Percentiles rank a stretch among this genome's conserved stretches.
Evolutionary conservation across 257 asterid genomes (phyloP).

Genomic region (Lantana camara): DNA sequence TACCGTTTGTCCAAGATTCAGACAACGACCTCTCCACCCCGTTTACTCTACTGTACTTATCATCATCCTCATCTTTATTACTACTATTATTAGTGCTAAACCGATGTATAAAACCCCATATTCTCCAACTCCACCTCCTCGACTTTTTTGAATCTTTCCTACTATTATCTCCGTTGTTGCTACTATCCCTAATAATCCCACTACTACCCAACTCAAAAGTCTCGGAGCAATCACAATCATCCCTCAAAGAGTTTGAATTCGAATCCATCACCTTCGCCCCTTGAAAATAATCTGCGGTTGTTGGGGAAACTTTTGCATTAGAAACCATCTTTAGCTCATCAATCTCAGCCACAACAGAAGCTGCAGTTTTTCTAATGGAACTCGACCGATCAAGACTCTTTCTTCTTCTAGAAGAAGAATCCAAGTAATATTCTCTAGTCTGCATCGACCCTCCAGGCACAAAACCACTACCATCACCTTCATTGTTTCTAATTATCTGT

Average conservation of each 20-base stretch:
- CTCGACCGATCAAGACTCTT: conserved; percentile 94
- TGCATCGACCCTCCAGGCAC: conserved; percentile 84
- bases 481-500: conserved; percentile 16
- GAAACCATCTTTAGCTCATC: conserved; percentile 68
- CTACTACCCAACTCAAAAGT: conserved; percentile 64
- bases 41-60: conserved; percentile 54
- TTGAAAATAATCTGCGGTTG: conserved; percentile 49
- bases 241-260: conserved; percentile 62
- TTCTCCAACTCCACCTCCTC: conserved; percentile 79
- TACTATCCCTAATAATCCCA: conserved; percentile 51
- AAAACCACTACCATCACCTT: conserved; percentile 39
- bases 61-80: conserved; percentile 64
- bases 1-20: conserved; percentile 59
- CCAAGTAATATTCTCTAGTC: conserved; percentile 83
- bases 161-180: conserved; percentile 54
- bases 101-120: conserved; percentile 73
- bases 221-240: conserved; percentile 72
- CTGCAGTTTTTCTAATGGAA: conserved; percentile 84
- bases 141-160: conserved; percentile 68
- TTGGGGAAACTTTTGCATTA: conserved; percentile 73
- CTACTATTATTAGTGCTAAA: conserved; percentile 43
- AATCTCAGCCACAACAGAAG: conserved; percentile 73
- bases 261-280: conserved; percentile 61
- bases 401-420: conserved; percentile 81
- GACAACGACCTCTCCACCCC: conserved; percentile 79